These are phyloP conservation scores for Lentinula edodes DNA, from an alignment of 768 basidiomycete species.

Conservation along the genomic window DNA sequence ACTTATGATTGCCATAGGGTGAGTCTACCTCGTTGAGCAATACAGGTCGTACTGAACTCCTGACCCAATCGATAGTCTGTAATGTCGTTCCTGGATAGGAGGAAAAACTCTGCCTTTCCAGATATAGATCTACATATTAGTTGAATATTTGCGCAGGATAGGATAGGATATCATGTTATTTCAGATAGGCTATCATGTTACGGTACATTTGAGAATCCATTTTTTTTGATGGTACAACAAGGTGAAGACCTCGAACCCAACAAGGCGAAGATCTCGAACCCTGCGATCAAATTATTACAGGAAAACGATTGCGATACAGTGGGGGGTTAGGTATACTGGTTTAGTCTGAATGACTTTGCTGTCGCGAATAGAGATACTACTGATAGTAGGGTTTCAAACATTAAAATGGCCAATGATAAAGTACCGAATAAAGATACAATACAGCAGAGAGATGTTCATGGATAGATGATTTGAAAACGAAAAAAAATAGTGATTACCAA, in stretches of 20 bases:
- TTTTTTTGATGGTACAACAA: background rate
- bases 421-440: constrained; percentile 3
- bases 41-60: background rate
- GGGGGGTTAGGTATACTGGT: background rate
- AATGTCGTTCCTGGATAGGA: background rate
- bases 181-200: no score
- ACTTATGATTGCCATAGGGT: constrained; percentile 72
- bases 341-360: background rate
- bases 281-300: background rate
- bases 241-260: background rate
- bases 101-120: no score
- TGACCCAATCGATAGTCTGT: constrained; percentile 8
- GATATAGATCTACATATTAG: no score
- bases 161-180: no score
- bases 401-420: background rate
- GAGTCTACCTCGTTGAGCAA: constrained; percentile 20
- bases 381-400: background rate
- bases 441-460: background rate
- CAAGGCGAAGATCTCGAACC: background rate
- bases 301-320: background rate
- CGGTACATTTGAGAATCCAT: background rate
- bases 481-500: constrained; percentile 28
- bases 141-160: no score
- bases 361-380: background rate
- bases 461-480: background rate